Evolutionary conservation across 495 filamentous ascomycete genomes (phyloP).

Genomic region (Gamarada debralockiae): DNA sequence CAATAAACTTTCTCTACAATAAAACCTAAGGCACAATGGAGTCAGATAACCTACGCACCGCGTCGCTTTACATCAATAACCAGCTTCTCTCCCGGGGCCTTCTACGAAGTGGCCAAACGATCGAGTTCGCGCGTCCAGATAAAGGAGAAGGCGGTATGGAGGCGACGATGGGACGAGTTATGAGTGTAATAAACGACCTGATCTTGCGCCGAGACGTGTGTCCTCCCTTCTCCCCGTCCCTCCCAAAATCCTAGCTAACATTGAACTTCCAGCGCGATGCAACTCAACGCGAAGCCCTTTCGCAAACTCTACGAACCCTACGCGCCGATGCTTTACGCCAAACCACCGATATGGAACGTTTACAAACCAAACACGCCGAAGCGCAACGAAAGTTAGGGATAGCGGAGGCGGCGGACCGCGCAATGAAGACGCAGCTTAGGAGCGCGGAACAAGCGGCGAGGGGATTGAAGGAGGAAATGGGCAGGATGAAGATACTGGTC

Average conservation of each 20-base stretch:
- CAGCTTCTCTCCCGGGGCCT: slow-evolving; percentile 86
- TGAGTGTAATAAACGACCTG: slow-evolving; percentile 89
- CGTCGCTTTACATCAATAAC: slow-evolving; percentile 95
- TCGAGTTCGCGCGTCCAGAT: slow-evolving; percentile 80
- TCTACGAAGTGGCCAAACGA: slow-evolving; percentile 74
- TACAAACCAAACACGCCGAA: slow-evolving; percentile 69
- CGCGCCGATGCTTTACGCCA: slow-evolving; percentile 69
- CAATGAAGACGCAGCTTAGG: slow-evolving; percentile 62
- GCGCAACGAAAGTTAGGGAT: slow-evolving; percentile 70
- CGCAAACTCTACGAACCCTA: slow-evolving; percentile 71
- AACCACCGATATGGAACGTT: slow-evolving; percentile 49
- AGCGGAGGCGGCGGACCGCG: slow-evolving; percentile 67
- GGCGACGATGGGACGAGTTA: slow-evolving; percentile 77
- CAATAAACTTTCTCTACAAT: not conserved
- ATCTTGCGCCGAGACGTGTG: slow-evolving; percentile 77
- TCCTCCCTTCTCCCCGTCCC: slow-evolving; percentile 13
- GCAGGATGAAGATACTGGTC: slow-evolving; percentile 69
- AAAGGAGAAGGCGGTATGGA: slow-evolving; percentile 59
- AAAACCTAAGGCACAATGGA: slow-evolving; percentile 54
- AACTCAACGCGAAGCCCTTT: slow-evolving; percentile 75
- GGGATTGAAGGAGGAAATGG: slow-evolving; percentile 73
- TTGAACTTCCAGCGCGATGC: slow-evolving; percentile 75
- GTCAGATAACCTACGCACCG: slow-evolving; percentile 73
- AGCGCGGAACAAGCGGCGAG: slow-evolving; percentile 66
- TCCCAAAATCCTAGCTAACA: not conserved